Evolutionary conservation across 2,329 filamentous ascomycete genomes (phyloP).

Genomic region (Fonsecaea monophora): DNA sequence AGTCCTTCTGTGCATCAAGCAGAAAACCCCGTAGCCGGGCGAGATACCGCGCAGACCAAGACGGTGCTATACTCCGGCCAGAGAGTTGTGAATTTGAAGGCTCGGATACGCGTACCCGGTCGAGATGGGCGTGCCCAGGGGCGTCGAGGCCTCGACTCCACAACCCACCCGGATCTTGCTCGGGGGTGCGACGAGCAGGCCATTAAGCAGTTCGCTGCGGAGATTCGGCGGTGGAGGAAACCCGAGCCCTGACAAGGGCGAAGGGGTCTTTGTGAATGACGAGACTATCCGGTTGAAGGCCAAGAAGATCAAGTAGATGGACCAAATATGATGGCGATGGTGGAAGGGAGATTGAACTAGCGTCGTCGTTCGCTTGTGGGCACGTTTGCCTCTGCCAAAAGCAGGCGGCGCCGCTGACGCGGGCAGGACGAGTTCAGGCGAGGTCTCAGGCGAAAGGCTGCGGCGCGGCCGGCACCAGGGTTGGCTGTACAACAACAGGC

Average conservation of each 20-base stretch:
- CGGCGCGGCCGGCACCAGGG: too few species aligned
- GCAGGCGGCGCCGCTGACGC: too few species aligned
- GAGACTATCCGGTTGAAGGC: conserved; percentile 98
- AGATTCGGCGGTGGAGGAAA: conserved; percentile 88
- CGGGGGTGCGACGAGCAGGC: too few species aligned
- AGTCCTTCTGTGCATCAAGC: too few species aligned
- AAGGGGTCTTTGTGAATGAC: conserved; percentile 97
- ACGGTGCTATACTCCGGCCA: conserved; percentile 75
- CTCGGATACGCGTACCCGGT: conserved; percentile 96
- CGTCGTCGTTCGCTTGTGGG: too few species aligned
- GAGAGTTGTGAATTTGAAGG: conserved; percentile 86
- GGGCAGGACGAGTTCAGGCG: too few species aligned
- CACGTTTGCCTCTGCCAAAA: too few species aligned
- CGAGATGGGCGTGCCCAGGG: conserved; percentile 81
- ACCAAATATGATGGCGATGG: too few species aligned
- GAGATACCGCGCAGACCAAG: conserved; percentile 68
- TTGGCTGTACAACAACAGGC: too few species aligned
- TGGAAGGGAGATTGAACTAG: too few species aligned
- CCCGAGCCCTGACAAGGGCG: conserved; percentile 99
- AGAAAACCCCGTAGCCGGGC: too few species aligned
- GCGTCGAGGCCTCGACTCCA: conserved; percentile 84
- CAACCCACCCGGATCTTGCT: conserved; percentile 90
- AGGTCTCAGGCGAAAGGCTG: too few species aligned
- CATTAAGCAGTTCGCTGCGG: conserved; percentile 91
- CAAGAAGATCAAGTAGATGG: conserved; percentile 86